A percentile compares a stretch with the other conserved stretches of the same genome.
Evolutionary conservation across 257 asterid genomes (phyloP).

Genomic region (Salvia miltiorrhiza): DNA sequence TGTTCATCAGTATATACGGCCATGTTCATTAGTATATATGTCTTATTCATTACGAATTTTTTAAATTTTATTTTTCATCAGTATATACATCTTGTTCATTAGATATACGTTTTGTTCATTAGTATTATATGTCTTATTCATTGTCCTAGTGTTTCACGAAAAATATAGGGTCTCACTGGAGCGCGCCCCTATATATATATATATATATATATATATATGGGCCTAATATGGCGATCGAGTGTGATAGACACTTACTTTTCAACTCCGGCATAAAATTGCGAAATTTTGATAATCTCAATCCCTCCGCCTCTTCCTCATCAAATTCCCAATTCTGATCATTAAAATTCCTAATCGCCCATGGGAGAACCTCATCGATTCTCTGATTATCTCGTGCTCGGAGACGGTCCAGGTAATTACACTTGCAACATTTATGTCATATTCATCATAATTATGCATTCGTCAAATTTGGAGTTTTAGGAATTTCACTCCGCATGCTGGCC

Average conservation of each 20-base stretch:
- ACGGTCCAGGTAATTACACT: conserved; percentile 52
- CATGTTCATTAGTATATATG: too few relatives aligned
- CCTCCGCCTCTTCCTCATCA: background rate
- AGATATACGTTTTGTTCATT: too few relatives aligned
- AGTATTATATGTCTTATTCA: too few relatives aligned
- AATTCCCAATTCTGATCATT: background rate
- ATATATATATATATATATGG: too few relatives aligned
- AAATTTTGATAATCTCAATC: conserved; percentile 12
- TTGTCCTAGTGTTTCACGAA: too few relatives aligned
- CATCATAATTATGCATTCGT: background rate
- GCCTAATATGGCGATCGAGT: too few relatives aligned
- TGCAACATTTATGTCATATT: background rate
- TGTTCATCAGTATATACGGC: too few relatives aligned
- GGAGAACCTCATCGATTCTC: conserved; percentile 44
- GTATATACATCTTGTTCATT: too few relatives aligned
- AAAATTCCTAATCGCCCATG: conserved; percentile 49
- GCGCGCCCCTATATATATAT: too few relatives aligned
- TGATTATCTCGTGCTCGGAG: conserved; percentile 62
- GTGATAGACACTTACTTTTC: background rate
- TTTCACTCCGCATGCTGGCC: conserved; percentile 11
- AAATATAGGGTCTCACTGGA: too few relatives aligned
- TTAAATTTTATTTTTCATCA: too few relatives aligned
- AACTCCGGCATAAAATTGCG: conserved; percentile 6
- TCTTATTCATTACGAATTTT: too few relatives aligned
- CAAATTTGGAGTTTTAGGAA: background rate